Evolutionary conservation across 2,329 filamentous ascomycete species (phyloP), one percentile per base, ranked within the genome.

Genomic region (Trichophyton verrucosum): DNA sequence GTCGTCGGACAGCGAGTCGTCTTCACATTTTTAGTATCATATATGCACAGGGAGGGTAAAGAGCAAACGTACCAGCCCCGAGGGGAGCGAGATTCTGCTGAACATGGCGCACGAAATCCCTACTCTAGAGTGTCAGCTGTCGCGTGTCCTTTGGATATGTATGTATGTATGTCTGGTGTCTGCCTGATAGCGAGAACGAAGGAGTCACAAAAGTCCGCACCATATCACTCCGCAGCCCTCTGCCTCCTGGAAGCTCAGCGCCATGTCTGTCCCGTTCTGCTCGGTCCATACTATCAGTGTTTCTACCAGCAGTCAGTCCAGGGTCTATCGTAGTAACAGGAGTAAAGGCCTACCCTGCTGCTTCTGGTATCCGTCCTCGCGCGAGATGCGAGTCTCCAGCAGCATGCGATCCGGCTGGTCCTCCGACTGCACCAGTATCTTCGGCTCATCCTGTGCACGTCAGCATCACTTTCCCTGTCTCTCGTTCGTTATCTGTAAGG

Each of bases 211-310:
- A 33, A 38, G 33, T 38, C 33, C 33, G 33, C 33, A 95, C 94
- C 94, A 99, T 73, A 99, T 96, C 64, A 86, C 81, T 20, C 88
- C 84, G 75, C 94, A 99, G 53, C 92, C 94, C 67, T 97, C 94
- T 1, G 91, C 87, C 77, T 99, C 94, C 74, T 99, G 94, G 70
- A 99, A 99, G 72, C 91, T 96, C 65, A 99, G 82, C 49, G 94
- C 94, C 94, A 99, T 97, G 72, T 99, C 94, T 61, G 91, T 85
- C 62, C 88, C 88, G 76, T 86, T 94, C 62, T 85, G 83, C 72
- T 97, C 94, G 44, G 92, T 96, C 94, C 94, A 99, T 63, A 99
- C 91, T 64, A 99, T 97, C 63, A 99, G 83, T 2, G 94, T 99
- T 74, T 97, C 92, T 95, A 74, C 60, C 42, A 49, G 9, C 66